Evolutionary conservation across 371 early-diverging fungal genomes (phyloP).

Genomic region (Mucor indicus): DNA sequence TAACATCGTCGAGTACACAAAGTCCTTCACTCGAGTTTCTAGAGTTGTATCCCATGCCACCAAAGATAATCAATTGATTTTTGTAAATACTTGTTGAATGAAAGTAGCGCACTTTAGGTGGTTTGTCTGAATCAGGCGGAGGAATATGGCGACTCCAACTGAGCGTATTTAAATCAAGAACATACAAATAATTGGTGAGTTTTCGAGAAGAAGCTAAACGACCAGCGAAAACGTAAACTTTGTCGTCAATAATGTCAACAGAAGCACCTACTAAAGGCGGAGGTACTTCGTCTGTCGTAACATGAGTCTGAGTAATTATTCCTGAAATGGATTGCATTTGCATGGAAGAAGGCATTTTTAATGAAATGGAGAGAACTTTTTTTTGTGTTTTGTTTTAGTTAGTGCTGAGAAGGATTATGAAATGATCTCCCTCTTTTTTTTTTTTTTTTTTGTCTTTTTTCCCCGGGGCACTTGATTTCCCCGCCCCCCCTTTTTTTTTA

Average conservation of each 20-base stretch:
- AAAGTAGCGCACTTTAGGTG: constrained; percentile 67
- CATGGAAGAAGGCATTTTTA: constrained; percentile 26
- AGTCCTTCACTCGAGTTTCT: constrained; percentile 26
- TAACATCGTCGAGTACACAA: constrained; percentile 71
- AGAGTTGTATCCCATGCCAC: constrained; percentile 64
- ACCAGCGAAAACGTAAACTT: constrained; percentile 73
- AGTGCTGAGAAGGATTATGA: too few relatives aligned
- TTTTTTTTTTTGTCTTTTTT: too few relatives aligned
- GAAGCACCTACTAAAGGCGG: constrained; percentile 77
- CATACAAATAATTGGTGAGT: constrained; percentile 68
- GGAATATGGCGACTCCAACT: constrained; percentile 56
- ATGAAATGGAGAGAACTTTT: too few relatives aligned
- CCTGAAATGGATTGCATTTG: constrained; percentile 66
- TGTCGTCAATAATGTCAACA: constrained; percentile 59
- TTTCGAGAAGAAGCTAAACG: constrained; percentile 62
- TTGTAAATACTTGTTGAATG: constrained; percentile 70
- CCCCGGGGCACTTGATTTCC: too few relatives aligned
- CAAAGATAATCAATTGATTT: constrained; percentile 48
- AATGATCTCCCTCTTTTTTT: too few relatives aligned
- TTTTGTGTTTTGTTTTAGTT: too few relatives aligned
- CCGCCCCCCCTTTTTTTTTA: too few relatives aligned
- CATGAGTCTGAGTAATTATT: constrained; percentile 62
- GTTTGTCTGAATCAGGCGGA: constrained; percentile 31
- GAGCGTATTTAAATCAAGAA: constrained; percentile 59
- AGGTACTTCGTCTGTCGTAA: constrained; percentile 71